Base-by-base conservation (phyloP, 225 moss, liverwort and hornwort genomes). In the Neckera pumila region DNA sequence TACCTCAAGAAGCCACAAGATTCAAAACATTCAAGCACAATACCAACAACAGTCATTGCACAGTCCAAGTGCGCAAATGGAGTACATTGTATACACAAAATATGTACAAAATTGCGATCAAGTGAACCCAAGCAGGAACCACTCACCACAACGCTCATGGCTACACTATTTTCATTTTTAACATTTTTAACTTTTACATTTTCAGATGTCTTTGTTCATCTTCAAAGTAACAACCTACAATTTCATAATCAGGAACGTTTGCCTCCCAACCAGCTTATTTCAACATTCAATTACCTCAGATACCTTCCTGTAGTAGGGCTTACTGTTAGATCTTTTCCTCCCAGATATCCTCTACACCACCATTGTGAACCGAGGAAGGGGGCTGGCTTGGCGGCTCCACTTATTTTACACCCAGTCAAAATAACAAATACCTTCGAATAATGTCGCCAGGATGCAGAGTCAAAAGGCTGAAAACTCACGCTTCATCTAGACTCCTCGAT, bases 371-470 rank as follows among this genome's bases (percentile, higher is more conserved):
- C 88, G 86, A 90, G 89, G 80, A 92, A 78, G 78, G 84, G 87
- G 87, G 80, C 89, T 87, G 83, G 88, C 84, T 88, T 56, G 85
- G 70, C 85, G 91, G 87, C 88, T 89, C 90, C 62, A 84, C 84
- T 93, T 93, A 93, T 92, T 93, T 74, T 90, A 91, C 89, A 89
- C 81, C 88, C 87, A 82, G 73, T 81, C 61, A 87, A 80, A 79
- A 85, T 60, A 78, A 85, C 90, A 79, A 91, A 72, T 85, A 90
- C 85, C 88, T 91, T 81, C 73, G 61, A 85, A 53, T 76, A 61
- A 79, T 54, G 74, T 69, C 91, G 86, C 87, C 85, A 89, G 78
- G 20, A 65, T 57, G 62, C 81, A 76, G 5, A 33, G 58, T 72
- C 74, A 51, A 75, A 87, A 84, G 73, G 85, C 86, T 64, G 76